Evolutionary conservation across 2,329 filamentous ascomycete species (phyloP), one percentile per base, ranked within the genome.

Genomic region (Talaromyces pinophilus): DNA sequence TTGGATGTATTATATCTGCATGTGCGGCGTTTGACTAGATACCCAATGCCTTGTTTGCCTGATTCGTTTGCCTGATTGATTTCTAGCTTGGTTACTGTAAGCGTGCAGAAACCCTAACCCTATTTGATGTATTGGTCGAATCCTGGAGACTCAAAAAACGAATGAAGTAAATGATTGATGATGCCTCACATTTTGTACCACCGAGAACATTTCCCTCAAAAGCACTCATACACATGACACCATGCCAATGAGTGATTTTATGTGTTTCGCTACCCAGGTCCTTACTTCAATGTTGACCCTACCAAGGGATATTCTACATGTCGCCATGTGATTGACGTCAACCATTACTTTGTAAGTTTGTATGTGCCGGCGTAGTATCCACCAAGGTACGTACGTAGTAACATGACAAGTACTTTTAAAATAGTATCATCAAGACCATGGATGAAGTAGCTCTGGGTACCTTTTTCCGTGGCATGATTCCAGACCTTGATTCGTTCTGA

Each of bases 121-220:
- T 50, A 28, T 13, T n/a, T 5, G 17, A 15, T 38, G 11, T 19
- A 48, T 61, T 19, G 19, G 35, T 30, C 42, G 22, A 60, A 50
- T 38, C 35, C 3, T 40, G 11, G 38, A 17, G 7, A 22, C 10
- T 35, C 33, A 35, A 30, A 35, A 30, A n/a, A 33, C 6, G 50
- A 54, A 33, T 10, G 8, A 30, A 13, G 8, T 38, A 10, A 19
- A 61, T 48, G 38, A 50, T n/a, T 54, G 17, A 54, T 30, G 61
- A 63, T 33, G 48, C 57, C 38, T 60, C 57, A 55, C 35, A 55
- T 63, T 30, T 25, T 57, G 62, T 64, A 40, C 44, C 52, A 64
- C 52, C 40, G 30, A 33, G 5, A 57, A 25, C 30, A 38, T 13
- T 40, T 50, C 44, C 10, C 59, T 61, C 40, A 40, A 62, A 62